Base-by-base conservation (phyloP, 1,284 basidiomycete genomes). In the Irpex rosettiformis region DNA sequence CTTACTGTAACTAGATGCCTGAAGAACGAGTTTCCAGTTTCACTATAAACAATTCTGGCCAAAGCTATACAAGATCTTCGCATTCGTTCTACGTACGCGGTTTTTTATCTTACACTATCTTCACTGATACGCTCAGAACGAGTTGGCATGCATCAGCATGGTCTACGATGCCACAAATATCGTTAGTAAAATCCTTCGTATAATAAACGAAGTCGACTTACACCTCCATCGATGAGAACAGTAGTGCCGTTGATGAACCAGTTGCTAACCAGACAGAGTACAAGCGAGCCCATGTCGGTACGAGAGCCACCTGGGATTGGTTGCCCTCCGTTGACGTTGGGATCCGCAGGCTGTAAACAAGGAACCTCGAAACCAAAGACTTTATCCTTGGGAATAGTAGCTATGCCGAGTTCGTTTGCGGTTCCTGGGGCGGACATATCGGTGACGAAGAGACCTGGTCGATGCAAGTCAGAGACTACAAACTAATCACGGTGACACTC, bases 191-290 rank as follows among this genome's bases (percentile, higher is more conserved):
- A 37, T 37, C 33, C 16, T 37, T 37, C 33, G 33, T 16, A 2
- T 37, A 16, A 37, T 11, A 8, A 37, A 37, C 33, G 16, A 37
- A 8, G 16, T 37, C 33, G 33, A 75, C 78, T 67, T 67, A 80
- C 77, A 4, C 79, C 79, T 33, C 79, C 80, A 60, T 81, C 79
- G 55, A 81, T 79, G 27, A 81, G 65, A 1, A 81, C 78, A 21
- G 79, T 81, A 65, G 80, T 78, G 1, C 79, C 73, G 57, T 79
- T 80, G 40, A 82, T 75, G 57, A 74, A 81, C 75, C 76, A 77
- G 61, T 82, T 81, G 5, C 75, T 72, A 5, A 80, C 73, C 13
- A 82, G 62, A 65, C 77, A 79, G 18, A 81, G 67, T 7, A 75
- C 78, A 3, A 80, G 67, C 4, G 73, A 68, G 21, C 78, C 80